Evolutionary conservation across 2,329 filamentous ascomycete genomes (phyloP), one percentile per base, ranked within the genome.

Genomic region (Claviceps maximensis): DNA sequence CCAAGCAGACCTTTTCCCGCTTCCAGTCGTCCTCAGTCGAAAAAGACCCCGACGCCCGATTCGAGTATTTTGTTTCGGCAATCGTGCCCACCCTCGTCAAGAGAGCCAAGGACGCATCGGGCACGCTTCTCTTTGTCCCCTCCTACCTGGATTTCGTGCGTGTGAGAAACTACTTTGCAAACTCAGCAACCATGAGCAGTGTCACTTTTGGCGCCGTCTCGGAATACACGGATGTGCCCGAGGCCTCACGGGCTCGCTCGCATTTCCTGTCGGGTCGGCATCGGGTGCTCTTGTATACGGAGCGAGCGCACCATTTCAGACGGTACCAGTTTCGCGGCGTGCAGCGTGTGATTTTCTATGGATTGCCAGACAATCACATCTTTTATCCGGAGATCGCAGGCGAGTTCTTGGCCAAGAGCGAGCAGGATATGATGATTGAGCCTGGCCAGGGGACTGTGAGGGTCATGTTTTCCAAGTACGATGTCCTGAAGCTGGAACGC

Each of bases 141-240:
- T 89, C 86, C 0, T 97, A 96, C 69, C 83, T 96, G 55, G 93
- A 98, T 71, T 97, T 97, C 66, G 86, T 96, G 45, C 86, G 90
- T 44, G 78, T 98, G 55, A 83, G 93, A 52, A 98, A 97, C 71
- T 87, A 90, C 70, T 90, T 98, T 62, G 83, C 89, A 51, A 89
- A 83, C 31, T 83, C 83, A 17, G 61, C 73, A 10, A 69, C 73
- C n/a, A 76, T 78, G 27, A 71, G 71, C 54, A 72, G 62, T 55
- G 65, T 84, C 54, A 69, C 68, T 0, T 72, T 96, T 65, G 90
- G 89, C 51, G 81, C 83, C 33, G 84, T 98, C 40, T 90, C 86
- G 54, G 93, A 98, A 69, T 97, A 97, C 67, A 86, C 87, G 0
- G 80, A 86, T 47, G 74, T 84, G 8, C 78, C 83, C 8, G 89